phyloP scores from a whole-genome alignment of 2,329 filamentous ascomycete genomes.

The Paracoccidioides brasiliensis region DNA sequence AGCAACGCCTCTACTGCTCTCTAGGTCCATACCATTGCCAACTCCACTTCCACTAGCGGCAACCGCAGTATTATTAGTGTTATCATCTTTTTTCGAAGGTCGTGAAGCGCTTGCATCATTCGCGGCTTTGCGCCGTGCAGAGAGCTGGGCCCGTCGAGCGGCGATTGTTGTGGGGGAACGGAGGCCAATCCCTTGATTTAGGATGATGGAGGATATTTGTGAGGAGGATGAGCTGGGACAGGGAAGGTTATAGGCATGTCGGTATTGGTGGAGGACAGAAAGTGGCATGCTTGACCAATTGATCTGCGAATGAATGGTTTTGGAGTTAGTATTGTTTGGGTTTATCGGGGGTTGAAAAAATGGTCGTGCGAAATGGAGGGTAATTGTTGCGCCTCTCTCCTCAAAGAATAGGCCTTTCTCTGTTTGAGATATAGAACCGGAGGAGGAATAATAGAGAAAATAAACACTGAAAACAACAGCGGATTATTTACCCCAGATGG shows the following conservation, averaged over 20 bases:
- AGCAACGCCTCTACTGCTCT: not conserved
- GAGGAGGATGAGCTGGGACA: slow-evolving; percentile 32
- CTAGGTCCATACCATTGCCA: not conserved
- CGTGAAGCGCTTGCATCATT: not conserved
- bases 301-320: slow-evolving; percentile 20
- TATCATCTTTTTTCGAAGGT: slow-evolving; percentile 1
- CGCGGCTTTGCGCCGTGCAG: not conserved
- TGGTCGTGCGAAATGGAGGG: not conserved
- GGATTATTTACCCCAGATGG: slow-evolving; percentile 15
- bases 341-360: not conserved
- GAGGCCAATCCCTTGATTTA: slow-evolving; percentile 33
- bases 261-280: slow-evolving; percentile 36
- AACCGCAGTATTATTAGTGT: not conserved
- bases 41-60: not conserved
- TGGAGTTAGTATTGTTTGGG: not conserved
- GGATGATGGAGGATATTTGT: slow-evolving; percentile 35
- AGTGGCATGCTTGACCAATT: slow-evolving; percentile 32
- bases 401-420: not conserved
- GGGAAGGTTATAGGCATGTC: slow-evolving; percentile 34
- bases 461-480: slow-evolving; percentile 15
- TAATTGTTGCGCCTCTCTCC: not conserved
- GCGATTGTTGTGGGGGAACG: slow-evolving; percentile 34
- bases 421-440: slow-evolving; percentile 8
- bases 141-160: slow-evolving; percentile 20
- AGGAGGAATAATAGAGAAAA: not conserved